phyloP scores from a whole-genome alignment of 2,329 filamentous ascomycete genomes.

The Colletotrichum sp. region DNA sequence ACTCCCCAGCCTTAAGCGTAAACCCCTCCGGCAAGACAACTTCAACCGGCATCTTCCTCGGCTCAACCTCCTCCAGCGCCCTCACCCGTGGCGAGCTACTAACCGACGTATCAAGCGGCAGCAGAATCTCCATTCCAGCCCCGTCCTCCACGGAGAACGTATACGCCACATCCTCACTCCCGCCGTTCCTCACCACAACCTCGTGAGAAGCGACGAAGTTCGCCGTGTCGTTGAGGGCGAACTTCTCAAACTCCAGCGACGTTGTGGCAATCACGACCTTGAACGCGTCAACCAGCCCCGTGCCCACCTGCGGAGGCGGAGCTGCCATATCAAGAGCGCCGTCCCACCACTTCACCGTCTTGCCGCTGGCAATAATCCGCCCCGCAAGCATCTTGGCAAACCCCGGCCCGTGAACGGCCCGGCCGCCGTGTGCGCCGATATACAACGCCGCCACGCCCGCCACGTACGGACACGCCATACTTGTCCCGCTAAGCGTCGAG shows the following conservation, averaged over 20 bases:
- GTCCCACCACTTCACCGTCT: slow-evolving; percentile 25
- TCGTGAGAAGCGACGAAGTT: slow-evolving; percentile 34
- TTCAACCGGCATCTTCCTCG: slow-evolving; percentile 22
- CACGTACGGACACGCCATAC: slow-evolving; percentile 52
- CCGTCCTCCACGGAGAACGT: slow-evolving; percentile 30
- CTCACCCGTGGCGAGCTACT: slow-evolving; percentile 21
- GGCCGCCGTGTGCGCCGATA: slow-evolving; percentile 35
- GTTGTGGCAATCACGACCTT: slow-evolving; percentile 44
- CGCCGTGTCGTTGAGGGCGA: slow-evolving; percentile 49
- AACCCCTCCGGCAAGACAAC: slow-evolving; percentile 25
- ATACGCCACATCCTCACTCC: slow-evolving; percentile 35
- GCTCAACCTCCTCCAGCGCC: slow-evolving; percentile 24
- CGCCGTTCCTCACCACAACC: slow-evolving; percentile 40
- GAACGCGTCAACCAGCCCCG: slow-evolving; percentile 46
- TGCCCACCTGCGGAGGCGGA: slow-evolving; percentile 42
- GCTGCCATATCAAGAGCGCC: slow-evolving; percentile 26
- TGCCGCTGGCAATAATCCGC: slow-evolving; percentile 37
- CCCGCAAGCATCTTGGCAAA: slow-evolving; percentile 31
- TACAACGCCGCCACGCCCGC: slow-evolving; percentile 45
- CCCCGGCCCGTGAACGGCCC: slow-evolving; percentile 31
- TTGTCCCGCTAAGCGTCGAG: slow-evolving; percentile 50
- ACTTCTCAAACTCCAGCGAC: slow-evolving; percentile 39
- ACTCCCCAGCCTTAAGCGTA: slow-evolving; percentile 28
- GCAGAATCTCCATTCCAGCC: slow-evolving; percentile 40
- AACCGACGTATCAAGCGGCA: background rate